A percentile compares a stretch with the other conserved stretches of the same genome.
These are phyloP conservation scores for Parathielavia appendiculata DNA, from an alignment of 495 filamentous ascomycete genomes.

Conservation along the genomic window DNA sequence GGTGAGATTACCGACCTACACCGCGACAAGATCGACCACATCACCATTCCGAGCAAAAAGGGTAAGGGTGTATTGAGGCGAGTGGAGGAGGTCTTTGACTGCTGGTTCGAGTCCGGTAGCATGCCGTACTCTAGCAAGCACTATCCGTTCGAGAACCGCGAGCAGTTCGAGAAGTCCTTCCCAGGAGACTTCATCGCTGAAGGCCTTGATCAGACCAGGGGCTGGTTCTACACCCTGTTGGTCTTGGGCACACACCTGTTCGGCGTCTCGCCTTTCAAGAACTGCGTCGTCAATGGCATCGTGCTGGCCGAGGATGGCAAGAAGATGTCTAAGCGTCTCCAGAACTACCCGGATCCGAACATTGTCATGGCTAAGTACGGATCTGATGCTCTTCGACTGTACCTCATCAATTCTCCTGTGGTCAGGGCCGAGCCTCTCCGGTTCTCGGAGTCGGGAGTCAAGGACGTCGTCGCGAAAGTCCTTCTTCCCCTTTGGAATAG, in stretches of 20 bases:
- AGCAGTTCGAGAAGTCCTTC: conserved; percentile 73
- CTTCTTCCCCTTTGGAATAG: conserved; percentile 94
- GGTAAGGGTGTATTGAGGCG: conserved; percentile 81
- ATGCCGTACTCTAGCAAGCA: conserved; percentile 95
- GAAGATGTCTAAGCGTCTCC: conserved; percentile 98
- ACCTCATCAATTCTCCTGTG: conserved; percentile 96
- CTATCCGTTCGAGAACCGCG: conserved; percentile 91
- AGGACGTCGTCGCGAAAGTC: conserved; percentile 93
- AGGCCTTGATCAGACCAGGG: conserved; percentile 72
- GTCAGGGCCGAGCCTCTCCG: conserved; percentile 86
- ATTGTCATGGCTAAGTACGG: conserved; percentile 85
- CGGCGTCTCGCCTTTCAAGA: conserved; percentile 84
- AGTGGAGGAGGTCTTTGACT: conserved; percentile 92
- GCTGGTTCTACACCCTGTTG: conserved; percentile 95
- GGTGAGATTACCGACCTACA: conserved; percentile 88
- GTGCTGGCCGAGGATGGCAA: conserved; percentile 93
- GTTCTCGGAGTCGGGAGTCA: conserved; percentile 91
- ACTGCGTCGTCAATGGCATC: conserved; percentile 95
- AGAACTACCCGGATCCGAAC: conserved; percentile 92
- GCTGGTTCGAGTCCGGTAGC: conserved; percentile 83
- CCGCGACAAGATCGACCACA: conserved; percentile 89
- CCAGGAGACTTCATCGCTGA: conserved; percentile 97
- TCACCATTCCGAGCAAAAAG: conserved; percentile 89
- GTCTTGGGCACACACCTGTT: conserved; percentile 91
- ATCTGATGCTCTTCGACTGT: conserved; percentile 88